Evolutionary conservation across 352 stramenopile species (phyloP), one percentile per base, ranked within the genome.

Genomic region (Globisporangium cystogenes): DNA sequence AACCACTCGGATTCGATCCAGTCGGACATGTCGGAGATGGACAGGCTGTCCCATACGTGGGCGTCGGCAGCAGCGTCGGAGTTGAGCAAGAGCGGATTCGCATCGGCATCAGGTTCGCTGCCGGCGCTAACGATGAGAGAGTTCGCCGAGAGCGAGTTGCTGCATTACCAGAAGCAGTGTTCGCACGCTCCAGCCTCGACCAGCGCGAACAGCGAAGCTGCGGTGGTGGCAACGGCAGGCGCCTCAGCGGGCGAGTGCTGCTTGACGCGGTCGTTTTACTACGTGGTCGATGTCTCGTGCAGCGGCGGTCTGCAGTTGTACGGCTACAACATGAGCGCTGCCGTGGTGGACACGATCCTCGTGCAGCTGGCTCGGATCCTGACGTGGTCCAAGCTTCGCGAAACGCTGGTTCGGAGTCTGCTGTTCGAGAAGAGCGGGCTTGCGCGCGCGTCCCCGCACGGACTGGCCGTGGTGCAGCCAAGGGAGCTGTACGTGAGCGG

Each of bases 281-380:
- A 89, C 48, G 59, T 90, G 27, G 52, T 90, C 18, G 76, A 89
- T 27, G 40, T 93, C 11, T 93, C 79, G 1, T 67, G 67, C 8
- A 67, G 47, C n/a, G 76, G 68, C 29, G 82, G 82, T 0, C 41
- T 93, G 24, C 62, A 63, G 0, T 59, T 88, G 20, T 87, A 84
- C 46, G 82, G 72, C 44, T 93, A 93, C 67, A 93, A 93, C 51
- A 79, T 91, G 70, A 89, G 81, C 40, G 56, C 61, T 1, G 62
- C 70, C 41, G 60, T 91, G 15, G 60, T 87, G 16, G 82, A 93
- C 21, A 65, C 62, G 3, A 57, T 93, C 24, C 54, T 76, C 4
- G 66, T 73, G 8, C 66, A 87, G 39, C 50, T 85, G 10, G 70
- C 80, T 10, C 68, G 75, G 12, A 62, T 89, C 39, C 48, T 89